Evolutionary conservation across 305 asterid genomes (phyloP), one percentile per base, ranked within the genome.

Genomic region (Euphrasia arctica): DNA sequence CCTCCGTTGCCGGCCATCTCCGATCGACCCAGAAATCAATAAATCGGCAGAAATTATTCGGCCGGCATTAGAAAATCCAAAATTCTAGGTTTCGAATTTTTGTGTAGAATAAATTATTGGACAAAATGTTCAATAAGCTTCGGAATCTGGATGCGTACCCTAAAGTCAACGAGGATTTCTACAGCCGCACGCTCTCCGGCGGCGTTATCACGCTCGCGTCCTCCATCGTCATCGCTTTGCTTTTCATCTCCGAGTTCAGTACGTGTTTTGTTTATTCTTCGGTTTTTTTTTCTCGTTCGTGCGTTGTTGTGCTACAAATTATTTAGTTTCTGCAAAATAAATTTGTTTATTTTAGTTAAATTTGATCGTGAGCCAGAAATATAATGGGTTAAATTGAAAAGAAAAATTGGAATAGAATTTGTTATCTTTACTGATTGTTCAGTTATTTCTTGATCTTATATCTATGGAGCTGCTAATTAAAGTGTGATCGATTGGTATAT

Each of bases 91-190:
- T 28, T 57, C 32, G 2, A 1, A 7, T 57, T 57, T 57, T 50
- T 50, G 28, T 58, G 25, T 45, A 8, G 49, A 18, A 32, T 13
- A 48, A 48, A 48, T n/a, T 13, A 22, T 83, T 85, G 87, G 85
- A 78, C 22, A 83, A 62, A 70, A 64, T 87, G 52, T 82, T 66
- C 68, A 81, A 69, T 75, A 92, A 75, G 82, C 75, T 92, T 60
- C 82, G 97, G 58, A 88, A 72, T 73, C 86, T 92, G 86, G 98
- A 92, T 58, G 97, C 97, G 0, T 90, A 92, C 73, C 98, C 97
- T 1, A 92, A 92, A 68, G 70, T 92, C 78, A 92, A 87, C 66
- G 98, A 92, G 78, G 98, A 92, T 86, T 92, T 92, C 85, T 90
- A 73, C 83, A 90, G 80, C 79, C 98, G 98, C 12, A 77, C 98